Evolutionary conservation across 805 yeast species (phyloP).

Genomic region (Kuraishia ogatae): DNA sequence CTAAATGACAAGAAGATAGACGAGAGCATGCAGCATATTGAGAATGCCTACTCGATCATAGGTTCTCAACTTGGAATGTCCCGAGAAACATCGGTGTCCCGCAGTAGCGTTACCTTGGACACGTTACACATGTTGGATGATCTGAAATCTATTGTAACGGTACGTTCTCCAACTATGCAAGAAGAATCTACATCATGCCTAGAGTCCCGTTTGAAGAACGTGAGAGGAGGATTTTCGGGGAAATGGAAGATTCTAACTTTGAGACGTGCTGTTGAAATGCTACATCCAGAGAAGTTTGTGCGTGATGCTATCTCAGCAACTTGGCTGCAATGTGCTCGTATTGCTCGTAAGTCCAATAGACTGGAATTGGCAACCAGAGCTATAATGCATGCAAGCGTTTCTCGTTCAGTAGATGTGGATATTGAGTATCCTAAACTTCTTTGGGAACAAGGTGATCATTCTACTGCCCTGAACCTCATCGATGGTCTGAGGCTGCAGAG

Average conservation of each 20-base stretch:
- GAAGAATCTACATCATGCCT: constrained; percentile 5
- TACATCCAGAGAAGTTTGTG: constrained; percentile 32
- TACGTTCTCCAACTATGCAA: constrained; percentile 8
- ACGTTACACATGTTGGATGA: constrained; percentile 57
- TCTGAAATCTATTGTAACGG: constrained; percentile 29
- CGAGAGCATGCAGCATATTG: constrained; percentile 30
- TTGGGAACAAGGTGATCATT: constrained; percentile 86
- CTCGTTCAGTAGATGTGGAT: constrained; percentile 39
- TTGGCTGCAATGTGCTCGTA: constrained; percentile 49
- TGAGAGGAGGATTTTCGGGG: constrained; percentile 48
- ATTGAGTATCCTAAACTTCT: constrained; percentile 73
- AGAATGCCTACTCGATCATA: constrained; percentile 45
- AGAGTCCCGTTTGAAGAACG: constrained; percentile 16
- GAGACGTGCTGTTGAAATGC: constrained; percentile 35
- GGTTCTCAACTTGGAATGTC: constrained; percentile 50
- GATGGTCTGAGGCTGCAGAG: constrained; percentile 26
- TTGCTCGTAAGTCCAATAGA: constrained; percentile 61
- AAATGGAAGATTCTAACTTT: constrained; percentile 52
- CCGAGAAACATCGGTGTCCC: constrained; percentile 40
- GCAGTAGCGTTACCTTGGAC: constrained; percentile 37
- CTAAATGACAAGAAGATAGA: constrained; percentile 24
- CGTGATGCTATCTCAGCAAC: constrained; percentile 34
- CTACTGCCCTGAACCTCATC: constrained; percentile 69
- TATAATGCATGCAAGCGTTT: constrained; percentile 49
- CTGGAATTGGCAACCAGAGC: constrained; percentile 66